Evolutionary conservation across 208 protist species (phyloP), one percentile per base, ranked within the genome.

Genomic region (Phytomonas sp.): DNA sequence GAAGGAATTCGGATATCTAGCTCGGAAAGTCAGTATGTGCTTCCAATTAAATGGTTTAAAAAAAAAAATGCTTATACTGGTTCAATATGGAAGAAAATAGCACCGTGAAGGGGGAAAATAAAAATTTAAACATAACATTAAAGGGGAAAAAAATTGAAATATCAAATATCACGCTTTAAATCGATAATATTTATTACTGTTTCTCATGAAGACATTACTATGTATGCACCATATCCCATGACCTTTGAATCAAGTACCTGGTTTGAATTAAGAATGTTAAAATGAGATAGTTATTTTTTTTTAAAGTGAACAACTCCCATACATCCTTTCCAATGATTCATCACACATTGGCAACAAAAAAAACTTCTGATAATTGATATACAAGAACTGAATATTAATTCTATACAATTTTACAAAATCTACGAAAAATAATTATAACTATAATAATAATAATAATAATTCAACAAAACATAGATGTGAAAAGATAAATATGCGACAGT

Each of bases 41-140:
- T 37, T 65, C 2, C 0, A 40, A 52, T 65, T 65, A n/a, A 19
- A 65, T 19, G 7, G 19, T n/a, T 12, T 26, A 45, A 26, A 52
- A 60, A 65, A 65, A 65, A 65, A 65, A 33, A 19, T 65, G 23
- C 26, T 19, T 45, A 65, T 49, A 65, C n/a, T n/a, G 33, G 6
- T 19, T n/a, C 12, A 60, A 52, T 65, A 12, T 49, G 19, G 60
- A 65, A 65, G 61, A 65, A 29, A 52, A 23, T n/a, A 65, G 6
- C 33, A 23, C 19, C 16, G 45, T 56, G 7, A 26, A 56, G 19
- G 40, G 12, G 19, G 19, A 49, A 26, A 56, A 56, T 26, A 19
- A 49, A 49, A 37, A 37, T 37, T 8, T 19, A 8, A 56, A 5
- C 45, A 56, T 26, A 56, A 23, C 5, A 56, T 56, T 56, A 19